Evolutionary conservation across 2,329 filamentous ascomycete genomes (phyloP), one percentile per base, ranked within the genome.

Genomic region (Aspergillus ustus): DNA sequence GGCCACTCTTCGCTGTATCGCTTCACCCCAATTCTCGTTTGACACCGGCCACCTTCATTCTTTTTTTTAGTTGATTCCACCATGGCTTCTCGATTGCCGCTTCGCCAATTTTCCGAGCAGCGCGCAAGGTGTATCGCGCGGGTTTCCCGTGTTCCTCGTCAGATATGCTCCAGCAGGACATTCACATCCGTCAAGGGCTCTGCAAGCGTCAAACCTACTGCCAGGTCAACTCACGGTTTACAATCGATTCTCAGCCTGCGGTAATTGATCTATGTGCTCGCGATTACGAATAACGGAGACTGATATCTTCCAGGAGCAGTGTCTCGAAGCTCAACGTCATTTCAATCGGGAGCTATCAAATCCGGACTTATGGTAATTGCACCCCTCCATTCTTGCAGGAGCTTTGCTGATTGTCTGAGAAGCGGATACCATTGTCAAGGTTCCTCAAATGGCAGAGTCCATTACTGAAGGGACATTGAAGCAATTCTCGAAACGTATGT

Each of bases 391-490:
- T 11, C 20, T 56, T 13, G n/a, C 9, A 40, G 60, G 17, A 40
- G 50, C 22, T 53, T 48, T 59, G 19, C 63, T 70, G 57, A 69
- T 55, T 51, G 46, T 59, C 8, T 55, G 55, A 15, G 17, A 57
- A 81, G 93, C 93, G 76, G 92, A 96, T 74, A 89, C 87, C 69
- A 81, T 94, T 66, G 88, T 99, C 78, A 94, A 98, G 82, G 95
- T 98, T 69, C 95, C 95, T 37, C 87, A 95, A 76, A 98, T 99
- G 95, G 95, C 95, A 66, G 95, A 99, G 80, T 98, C 95, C 53
- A 98, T 99, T 78, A 96, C 92, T 49, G 95, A 99, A 80, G 95
- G 95, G 64, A 99, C 95, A 22, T 79, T 99, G 73, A 97, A 97
- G 82, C 93, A 97, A 76, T 98, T 93, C 84, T 90, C 87, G 73